Conservation (phyloP, 2,329 filamentous ascomycete genomes). For the Dothistroma pini region DNA sequence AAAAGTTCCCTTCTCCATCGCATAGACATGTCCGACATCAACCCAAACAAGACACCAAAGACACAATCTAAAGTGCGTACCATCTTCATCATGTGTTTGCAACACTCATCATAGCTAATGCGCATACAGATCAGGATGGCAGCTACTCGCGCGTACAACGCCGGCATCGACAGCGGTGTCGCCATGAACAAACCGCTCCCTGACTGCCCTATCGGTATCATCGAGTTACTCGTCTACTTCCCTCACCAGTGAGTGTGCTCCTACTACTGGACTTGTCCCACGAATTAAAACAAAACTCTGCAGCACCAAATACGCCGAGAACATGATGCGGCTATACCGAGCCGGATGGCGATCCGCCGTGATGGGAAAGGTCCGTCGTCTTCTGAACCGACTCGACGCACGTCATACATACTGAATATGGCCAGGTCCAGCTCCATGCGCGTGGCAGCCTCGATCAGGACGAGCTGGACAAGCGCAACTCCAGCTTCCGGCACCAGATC, state of each 20-base stretch:
- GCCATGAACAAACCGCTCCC: not conserved
- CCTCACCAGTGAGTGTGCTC: not conserved
- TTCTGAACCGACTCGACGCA: not conserved
- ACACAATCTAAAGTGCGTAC: not conserved
- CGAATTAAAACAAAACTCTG: not conserved
- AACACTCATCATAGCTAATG: not conserved
- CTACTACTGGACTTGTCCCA: not conserved
- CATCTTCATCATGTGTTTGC: not conserved
- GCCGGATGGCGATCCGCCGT: not conserved
- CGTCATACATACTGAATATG: not conserved
- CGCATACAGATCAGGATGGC: not conserved
- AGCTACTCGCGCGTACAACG: not conserved
- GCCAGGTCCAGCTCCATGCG: constrained; percentile 1
- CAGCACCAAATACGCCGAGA: not conserved
- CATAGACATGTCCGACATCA: not conserved
- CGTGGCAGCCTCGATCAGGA: not conserved
- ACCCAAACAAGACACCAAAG: not conserved
- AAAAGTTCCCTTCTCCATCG: not conserved
- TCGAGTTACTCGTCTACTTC: constrained; percentile 3
- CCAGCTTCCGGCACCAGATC: not conserved
- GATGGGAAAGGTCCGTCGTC: not conserved
- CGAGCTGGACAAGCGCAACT: not conserved
- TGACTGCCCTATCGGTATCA: not conserved
- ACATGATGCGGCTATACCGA: not conserved
- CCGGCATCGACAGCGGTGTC: not conserved